Conservation (phyloP, 768 basidiomycete species). For the Podaxis pistillaris region DNA sequence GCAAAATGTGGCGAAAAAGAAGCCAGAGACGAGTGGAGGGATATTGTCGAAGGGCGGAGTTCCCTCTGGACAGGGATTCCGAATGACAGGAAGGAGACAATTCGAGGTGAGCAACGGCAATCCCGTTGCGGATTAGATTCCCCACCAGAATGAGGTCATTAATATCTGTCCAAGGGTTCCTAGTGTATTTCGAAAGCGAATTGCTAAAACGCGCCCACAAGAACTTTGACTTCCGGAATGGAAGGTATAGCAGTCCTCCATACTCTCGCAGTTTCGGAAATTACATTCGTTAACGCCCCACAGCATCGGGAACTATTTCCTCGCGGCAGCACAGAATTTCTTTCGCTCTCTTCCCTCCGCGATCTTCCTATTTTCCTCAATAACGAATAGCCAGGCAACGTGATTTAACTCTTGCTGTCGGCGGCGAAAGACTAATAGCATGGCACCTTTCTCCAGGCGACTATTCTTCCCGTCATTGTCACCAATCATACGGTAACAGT, state of each 20-base stretch:
- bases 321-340: constrained; percentile 86
- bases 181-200: constrained; percentile 90
- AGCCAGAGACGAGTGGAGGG: constrained; percentile 88
- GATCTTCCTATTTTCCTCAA: constrained; percentile 90
- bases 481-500: constrained; percentile 97
- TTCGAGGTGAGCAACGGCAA: constrained; percentile 61
- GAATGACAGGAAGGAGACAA: constrained; percentile 85
- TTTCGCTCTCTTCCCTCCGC: constrained; percentile 92
- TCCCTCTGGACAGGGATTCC: constrained; percentile 83
- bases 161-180: constrained; percentile 57
- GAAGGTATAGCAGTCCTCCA: constrained; percentile 50
- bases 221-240: constrained; percentile 91
- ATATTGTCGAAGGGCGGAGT: constrained; percentile 87
- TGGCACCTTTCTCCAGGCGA: constrained; percentile 40
- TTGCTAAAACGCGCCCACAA: constrained; percentile 88
- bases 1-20: constrained; percentile 63
- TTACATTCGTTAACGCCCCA: neutral
- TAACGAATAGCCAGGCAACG: constrained; percentile 71
- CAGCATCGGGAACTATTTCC: constrained; percentile 88
- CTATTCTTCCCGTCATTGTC: constrained; percentile 87
- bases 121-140: neutral
- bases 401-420: neutral
- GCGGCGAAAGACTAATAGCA: neutral
- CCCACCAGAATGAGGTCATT: neutral
- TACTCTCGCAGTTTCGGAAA: neutral